Percentiles rank a stretch among this genome's conserved stretches.
Evolutionary conservation across 1,284 basidiomycete genomes (phyloP).

Genomic region (Salmacisia buchloeana): DNA sequence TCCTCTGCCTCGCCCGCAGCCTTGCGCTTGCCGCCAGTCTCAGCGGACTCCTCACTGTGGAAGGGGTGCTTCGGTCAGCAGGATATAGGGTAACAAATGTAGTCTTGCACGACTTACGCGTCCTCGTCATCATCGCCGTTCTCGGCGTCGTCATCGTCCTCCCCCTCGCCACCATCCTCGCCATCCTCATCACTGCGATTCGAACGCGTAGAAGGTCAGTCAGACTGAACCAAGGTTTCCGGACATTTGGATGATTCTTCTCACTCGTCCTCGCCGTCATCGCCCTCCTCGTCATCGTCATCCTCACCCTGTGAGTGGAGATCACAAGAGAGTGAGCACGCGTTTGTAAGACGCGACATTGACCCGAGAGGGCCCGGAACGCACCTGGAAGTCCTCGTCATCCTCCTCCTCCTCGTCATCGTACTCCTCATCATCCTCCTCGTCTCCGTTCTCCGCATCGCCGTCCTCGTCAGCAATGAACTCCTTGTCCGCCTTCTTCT

Average conservation of each 20-base stretch:
- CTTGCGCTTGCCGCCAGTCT: constrained; percentile 1
- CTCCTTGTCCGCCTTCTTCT: constrained; percentile 7
- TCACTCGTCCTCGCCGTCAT: constrained; percentile 3
- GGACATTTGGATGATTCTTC: neutral
- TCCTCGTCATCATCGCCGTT: neutral
- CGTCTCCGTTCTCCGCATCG: neutral
- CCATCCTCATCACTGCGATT: neutral
- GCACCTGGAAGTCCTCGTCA: constrained; percentile 4
- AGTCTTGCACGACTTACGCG: neutral
- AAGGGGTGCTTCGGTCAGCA: neutral
- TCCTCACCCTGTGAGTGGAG: neutral
- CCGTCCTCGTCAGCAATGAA: constrained; percentile 6
- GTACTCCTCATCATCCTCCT: neutral
- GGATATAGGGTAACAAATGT: too few relatives aligned
- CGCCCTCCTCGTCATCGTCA: constrained; percentile 1
- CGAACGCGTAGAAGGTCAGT: neutral
- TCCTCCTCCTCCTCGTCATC: neutral
- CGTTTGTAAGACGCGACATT: too few relatives aligned
- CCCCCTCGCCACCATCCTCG: neutral
- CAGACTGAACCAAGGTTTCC: neutral
- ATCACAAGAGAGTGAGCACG: neutral
- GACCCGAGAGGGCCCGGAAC: neutral
- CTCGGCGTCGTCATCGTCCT: neutral
- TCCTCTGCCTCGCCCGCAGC: neutral
- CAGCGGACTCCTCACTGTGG: neutral